A percentile compares a stretch with the other conserved stretches of the same genome.
These are phyloP conservation scores for Saccharomycopsis malanga DNA, from an alignment of 805 yeast species.

Conservation along the genomic window DNA sequence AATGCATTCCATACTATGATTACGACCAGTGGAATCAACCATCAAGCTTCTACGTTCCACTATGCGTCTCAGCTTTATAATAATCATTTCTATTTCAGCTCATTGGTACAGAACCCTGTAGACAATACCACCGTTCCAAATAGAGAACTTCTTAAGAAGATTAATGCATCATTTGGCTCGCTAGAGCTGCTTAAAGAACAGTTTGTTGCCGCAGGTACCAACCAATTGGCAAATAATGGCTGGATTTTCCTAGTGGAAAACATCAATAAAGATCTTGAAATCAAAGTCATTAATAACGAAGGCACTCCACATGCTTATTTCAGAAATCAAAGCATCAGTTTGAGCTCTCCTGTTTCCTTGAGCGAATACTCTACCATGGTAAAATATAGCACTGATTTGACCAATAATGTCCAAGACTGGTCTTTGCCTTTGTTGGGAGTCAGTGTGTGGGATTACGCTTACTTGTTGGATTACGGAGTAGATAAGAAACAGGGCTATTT, in stretches of 20 bases:
- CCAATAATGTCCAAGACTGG: conserved; percentile 47
- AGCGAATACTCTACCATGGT: conserved; percentile 44
- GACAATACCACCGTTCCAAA: conserved; percentile 30
- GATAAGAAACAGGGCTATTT: conserved; percentile 55
- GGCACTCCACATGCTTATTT: conserved; percentile 72
- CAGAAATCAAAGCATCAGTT: conserved; percentile 64
- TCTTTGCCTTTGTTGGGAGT: conserved; percentile 70
- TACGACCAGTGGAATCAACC: conserved; percentile 59
- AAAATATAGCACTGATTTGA: conserved; percentile 28
- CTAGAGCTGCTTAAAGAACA: conserved; percentile 46
- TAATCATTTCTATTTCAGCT: conserved; percentile 76
- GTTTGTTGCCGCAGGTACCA: conserved; percentile 43
- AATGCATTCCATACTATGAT: conserved; percentile 64
- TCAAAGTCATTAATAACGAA: conserved; percentile 56
- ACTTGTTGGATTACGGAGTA: conserved; percentile 75
- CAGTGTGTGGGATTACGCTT: conserved; percentile 89
- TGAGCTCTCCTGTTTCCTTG: conserved; percentile 62
- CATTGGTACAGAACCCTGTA: conserved; percentile 32
- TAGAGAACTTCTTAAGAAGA: conserved; percentile 30
- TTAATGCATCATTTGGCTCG: conserved; percentile 34
- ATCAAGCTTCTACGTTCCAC: conserved; percentile 68
- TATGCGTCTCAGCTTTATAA: conserved; percentile 87
- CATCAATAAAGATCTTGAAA: conserved; percentile 48
- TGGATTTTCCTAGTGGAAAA: conserved; percentile 70
- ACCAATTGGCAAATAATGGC: conserved; percentile 52